Evolutionary conservation across 495 filamentous ascomycete genomes (phyloP).

Genomic region (Penicillium simplicissimum): DNA sequence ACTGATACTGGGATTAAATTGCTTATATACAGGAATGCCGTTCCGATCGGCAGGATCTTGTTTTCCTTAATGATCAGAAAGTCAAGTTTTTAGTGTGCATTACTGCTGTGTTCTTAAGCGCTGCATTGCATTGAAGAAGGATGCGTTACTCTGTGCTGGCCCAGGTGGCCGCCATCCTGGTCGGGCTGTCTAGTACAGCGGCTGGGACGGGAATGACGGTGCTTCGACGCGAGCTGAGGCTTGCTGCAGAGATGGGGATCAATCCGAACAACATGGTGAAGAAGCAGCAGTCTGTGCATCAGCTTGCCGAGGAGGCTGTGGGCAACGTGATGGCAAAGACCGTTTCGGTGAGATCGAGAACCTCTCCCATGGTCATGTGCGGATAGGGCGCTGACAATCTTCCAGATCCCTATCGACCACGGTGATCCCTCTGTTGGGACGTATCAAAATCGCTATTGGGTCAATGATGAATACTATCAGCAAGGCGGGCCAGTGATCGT

Average conservation of each 20-base stretch:
- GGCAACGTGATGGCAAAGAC: conserved; percentile 20
- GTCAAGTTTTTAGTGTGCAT: not conserved
- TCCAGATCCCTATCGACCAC: conserved; percentile 51
- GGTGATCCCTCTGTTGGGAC: conserved; percentile 40
- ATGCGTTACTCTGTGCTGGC: conserved; percentile 16
- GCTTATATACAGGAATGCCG: conserved; percentile 3
- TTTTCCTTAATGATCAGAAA: not conserved
- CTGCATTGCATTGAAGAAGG: not conserved
- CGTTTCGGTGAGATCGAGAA: conserved; percentile 23
- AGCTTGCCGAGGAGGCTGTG: not conserved
- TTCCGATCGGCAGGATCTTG: not conserved
- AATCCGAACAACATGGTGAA: conserved; percentile 23
- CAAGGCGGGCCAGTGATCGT: conserved; percentile 55
- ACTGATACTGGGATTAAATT: not conserved
- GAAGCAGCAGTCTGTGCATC: conserved; percentile 8
- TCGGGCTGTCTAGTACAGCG: conserved; percentile 16
- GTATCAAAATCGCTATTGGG: conserved; percentile 59
- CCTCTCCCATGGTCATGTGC: not conserved
- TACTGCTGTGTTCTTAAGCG: not conserved
- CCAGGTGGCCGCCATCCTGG: conserved; percentile 9
- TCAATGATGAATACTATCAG: conserved; percentile 48
- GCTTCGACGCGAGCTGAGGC: conserved; percentile 26
- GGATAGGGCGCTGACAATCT: conserved; percentile 10
- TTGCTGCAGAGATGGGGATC: conserved; percentile 30
- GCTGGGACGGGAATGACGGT: conserved; percentile 10